phyloP scores from a whole-genome alignment of 2,329 filamentous ascomycete genomes.

The Rhinocladiella similis region DNA sequence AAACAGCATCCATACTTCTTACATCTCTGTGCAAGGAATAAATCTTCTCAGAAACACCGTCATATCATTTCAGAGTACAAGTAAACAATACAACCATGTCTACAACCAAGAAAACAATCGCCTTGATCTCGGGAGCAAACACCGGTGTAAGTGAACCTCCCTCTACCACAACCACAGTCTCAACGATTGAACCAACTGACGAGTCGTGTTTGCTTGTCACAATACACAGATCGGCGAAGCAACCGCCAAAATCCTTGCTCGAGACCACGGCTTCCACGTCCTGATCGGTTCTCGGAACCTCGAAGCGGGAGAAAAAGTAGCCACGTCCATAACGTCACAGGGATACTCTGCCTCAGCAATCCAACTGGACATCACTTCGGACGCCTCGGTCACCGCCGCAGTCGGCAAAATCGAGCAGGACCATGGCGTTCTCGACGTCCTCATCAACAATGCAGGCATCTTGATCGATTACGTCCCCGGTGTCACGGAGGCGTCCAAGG shows the following conservation, averaged over 20 bases:
- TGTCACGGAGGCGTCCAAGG: constrained; percentile 10
- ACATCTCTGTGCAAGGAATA: too few species aligned
- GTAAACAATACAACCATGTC: background rate
- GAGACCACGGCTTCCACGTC: constrained; percentile 32
- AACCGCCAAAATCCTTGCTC: constrained; percentile 1
- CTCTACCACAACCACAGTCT: too few species aligned
- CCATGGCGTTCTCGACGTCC: constrained; percentile 14
- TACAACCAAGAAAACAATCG: background rate
- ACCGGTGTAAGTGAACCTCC: background rate
- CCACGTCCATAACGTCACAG: constrained; percentile 25
- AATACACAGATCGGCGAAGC: constrained; percentile 9
- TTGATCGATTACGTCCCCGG: constrained; percentile 33
- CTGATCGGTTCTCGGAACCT: constrained; percentile 37
- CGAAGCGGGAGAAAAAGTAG: constrained; percentile 30
- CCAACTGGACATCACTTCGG: constrained; percentile 14
- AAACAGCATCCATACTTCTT: too few species aligned
- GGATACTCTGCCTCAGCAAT: constrained; percentile 30
- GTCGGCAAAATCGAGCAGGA: constrained; percentile 13
- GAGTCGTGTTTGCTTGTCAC: background rate
- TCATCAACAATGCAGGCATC: constrained; percentile 26
- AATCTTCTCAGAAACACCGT: too few species aligned
- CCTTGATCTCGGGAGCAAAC: background rate
- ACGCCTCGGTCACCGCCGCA: constrained; percentile 13
- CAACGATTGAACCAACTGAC: too few species aligned
- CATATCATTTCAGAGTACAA: background rate